Percentiles rank a stretch among this genome's conserved stretches.
These are phyloP conservation scores for Rhizopus microsporus DNA, from an alignment of 371 early-diverging fungal genomes.

Conservation along the genomic window DNA sequence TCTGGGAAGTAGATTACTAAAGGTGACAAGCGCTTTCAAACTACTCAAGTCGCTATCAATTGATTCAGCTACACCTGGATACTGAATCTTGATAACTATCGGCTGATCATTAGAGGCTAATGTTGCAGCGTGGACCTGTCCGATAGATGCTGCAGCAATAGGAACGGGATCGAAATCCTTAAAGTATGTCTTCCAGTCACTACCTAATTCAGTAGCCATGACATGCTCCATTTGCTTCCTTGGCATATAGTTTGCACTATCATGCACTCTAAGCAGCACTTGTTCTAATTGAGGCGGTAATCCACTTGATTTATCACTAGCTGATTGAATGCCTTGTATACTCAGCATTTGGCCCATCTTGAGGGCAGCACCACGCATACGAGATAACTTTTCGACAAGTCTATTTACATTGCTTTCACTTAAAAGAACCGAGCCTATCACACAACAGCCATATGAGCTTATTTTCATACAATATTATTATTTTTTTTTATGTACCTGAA, in stretches of 20 bases:
- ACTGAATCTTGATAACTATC: slow-evolving; percentile 96
- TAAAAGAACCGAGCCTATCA: slow-evolving; percentile 55
- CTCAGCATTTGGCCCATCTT: slow-evolving; percentile 98
- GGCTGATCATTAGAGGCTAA: slow-evolving; percentile 45
- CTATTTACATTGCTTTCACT: slow-evolving; percentile 86
- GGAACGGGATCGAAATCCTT: slow-evolving; percentile 72
- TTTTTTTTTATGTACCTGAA: slow-evolving; percentile 25
- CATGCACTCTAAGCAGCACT: slow-evolving; percentile 86
- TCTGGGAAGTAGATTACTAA: slow-evolving; percentile 84
- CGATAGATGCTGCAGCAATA: slow-evolving; percentile 96
- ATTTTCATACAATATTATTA: neutral
- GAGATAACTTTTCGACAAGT: slow-evolving; percentile 82
- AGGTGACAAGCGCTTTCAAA: slow-evolving; percentile 74
- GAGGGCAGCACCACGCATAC: slow-evolving; percentile 96
- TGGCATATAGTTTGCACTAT: slow-evolving; percentile 96
- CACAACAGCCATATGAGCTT: neutral
- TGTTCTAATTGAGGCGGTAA: slow-evolving; percentile 82
- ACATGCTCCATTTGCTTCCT: slow-evolving; percentile 80
- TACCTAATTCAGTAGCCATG: slow-evolving; percentile 74
- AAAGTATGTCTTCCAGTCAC: slow-evolving; percentile 77
- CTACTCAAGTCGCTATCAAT: slow-evolving; percentile 91
- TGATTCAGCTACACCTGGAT: slow-evolving; percentile 89
- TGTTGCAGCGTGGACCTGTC: slow-evolving; percentile 90
- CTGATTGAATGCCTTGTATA: slow-evolving; percentile 78
- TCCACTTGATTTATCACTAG: slow-evolving; percentile 43